A percentile compares a stretch with the other conserved stretches of the same genome.
These are phyloP conservation scores for Apiospora phragmitis DNA, from an alignment of 2,329 filamentous ascomycete species.

Conservation along the genomic window DNA sequence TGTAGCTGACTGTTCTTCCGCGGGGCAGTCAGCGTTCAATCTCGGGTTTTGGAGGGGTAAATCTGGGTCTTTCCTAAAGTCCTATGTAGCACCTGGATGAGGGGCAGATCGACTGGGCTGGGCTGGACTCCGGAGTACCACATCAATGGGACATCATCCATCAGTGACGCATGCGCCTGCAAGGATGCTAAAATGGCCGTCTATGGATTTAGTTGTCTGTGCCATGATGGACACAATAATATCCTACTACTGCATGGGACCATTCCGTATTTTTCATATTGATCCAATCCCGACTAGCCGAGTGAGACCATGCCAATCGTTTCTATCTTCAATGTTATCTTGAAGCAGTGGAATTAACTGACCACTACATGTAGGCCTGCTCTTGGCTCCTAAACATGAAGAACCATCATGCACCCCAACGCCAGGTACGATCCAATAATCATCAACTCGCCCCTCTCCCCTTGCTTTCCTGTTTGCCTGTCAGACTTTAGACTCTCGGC, in stretches of 20 bases:
- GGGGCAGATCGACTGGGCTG: background rate
- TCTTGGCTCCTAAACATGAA: too few species aligned
- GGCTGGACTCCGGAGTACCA: background rate
- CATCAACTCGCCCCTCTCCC: too few species aligned
- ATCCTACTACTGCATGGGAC: background rate
- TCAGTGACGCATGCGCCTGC: background rate
- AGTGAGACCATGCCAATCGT: too few species aligned
- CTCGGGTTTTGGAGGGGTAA: conserved; percentile 3
- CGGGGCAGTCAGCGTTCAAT: background rate
- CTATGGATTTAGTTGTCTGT: background rate
- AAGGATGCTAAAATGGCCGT: background rate
- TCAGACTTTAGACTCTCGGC: background rate
- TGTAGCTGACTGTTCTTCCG: background rate
- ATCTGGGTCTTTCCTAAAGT: background rate
- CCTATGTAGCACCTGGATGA: background rate
- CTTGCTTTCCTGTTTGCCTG: background rate
- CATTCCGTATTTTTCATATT: too few species aligned
- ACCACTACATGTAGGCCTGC: too few species aligned
- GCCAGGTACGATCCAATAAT: background rate
- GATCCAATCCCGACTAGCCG: too few species aligned
- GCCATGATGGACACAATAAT: background rate
- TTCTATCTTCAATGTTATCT: too few species aligned
- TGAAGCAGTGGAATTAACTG: too few species aligned
- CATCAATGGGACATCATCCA: background rate
- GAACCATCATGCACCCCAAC: background rate